A percentile compares a stretch with the other conserved stretches of the same genome.
These are phyloP conservation scores for Linum lewisii DNA, from an alignment of 345 rosid species.

Conservation along the genomic window DNA sequence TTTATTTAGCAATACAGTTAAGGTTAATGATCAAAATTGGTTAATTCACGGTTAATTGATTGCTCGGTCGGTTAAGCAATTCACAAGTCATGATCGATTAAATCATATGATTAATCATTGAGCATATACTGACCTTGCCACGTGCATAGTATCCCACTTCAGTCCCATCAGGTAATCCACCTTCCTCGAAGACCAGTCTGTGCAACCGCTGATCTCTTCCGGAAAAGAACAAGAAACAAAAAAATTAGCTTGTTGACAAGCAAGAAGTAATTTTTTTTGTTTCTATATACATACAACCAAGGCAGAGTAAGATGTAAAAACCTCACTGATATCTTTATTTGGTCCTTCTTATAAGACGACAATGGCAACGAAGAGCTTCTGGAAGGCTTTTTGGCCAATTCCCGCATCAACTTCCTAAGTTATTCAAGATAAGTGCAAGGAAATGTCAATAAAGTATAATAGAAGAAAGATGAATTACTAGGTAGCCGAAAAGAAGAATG, in stretches of 20 bases:
- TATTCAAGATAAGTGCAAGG: not conserved
- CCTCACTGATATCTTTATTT: not conserved
- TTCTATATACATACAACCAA: not conserved
- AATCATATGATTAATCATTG: too few species aligned
- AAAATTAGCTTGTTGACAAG: slow-evolving; percentile 2
- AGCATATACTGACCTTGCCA: slow-evolving; percentile 54
- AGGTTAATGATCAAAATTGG: too few species aligned
- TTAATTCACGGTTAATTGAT: too few species aligned
- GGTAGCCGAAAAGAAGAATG: too few species aligned
- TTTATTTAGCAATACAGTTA: too few species aligned
- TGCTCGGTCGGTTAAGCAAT: too few species aligned
- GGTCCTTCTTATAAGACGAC: not conserved
- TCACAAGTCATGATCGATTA: too few species aligned
- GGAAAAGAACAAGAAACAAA: slow-evolving; percentile 12
- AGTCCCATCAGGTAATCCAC: slow-evolving; percentile 76
- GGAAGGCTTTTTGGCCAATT: not conserved
- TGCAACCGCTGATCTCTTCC: slow-evolving; percentile 79
- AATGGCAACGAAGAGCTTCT: not conserved
- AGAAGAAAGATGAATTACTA: too few species aligned
- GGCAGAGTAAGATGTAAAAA: not conserved
- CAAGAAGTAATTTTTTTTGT: not conserved
- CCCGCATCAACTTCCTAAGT: not conserved
- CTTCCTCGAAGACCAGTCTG: slow-evolving; percentile 78
- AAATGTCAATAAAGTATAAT: not conserved
- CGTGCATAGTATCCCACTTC: slow-evolving; percentile 76